These are phyloP conservation scores for Diaporthe citri DNA, from an alignment of 2,329 filamentous ascomycete genomes.

Conservation along the genomic window DNA sequence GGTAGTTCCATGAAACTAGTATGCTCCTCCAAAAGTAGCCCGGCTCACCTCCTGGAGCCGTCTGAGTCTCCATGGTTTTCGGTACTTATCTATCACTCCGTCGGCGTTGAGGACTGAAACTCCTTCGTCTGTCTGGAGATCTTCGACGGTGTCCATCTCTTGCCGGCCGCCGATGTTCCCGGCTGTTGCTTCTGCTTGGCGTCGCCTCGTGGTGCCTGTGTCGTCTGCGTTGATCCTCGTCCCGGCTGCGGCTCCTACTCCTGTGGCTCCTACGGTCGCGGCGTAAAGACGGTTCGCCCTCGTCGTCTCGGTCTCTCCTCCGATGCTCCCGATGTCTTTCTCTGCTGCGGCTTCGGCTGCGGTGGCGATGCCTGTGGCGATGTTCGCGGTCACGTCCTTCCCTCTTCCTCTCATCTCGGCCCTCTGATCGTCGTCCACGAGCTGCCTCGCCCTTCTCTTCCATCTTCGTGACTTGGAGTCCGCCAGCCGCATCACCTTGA, in stretches of 20 bases:
- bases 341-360: constrained; percentile 45
- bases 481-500: constrained; percentile 46
- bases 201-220: constrained; percentile 44
- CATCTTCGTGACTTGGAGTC: constrained; percentile 43
- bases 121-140: constrained; percentile 45
- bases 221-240: constrained; percentile 46
- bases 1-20: no score
- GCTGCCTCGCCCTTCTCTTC: constrained; percentile 40
- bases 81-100: not conserved
- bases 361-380: constrained; percentile 51
- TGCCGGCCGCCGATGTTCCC: constrained; percentile 42
- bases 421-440: constrained; percentile 40
- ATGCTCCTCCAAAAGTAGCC: not conserved
- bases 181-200: constrained; percentile 49
- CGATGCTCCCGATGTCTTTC: constrained; percentile 46
- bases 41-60: not conserved
- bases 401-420: constrained; percentile 42
- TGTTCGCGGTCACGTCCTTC: constrained; percentile 48
- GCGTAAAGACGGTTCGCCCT: constrained; percentile 44
- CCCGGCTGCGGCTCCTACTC: constrained; percentile 54
- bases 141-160: constrained; percentile 48
- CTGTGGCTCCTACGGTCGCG: constrained; percentile 51
- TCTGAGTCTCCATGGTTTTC: not conserved
- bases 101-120: constrained; percentile 35
- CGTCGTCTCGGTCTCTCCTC: constrained; percentile 49